These are phyloP conservation scores for Annulohypoxylon nitens DNA, from an alignment of 495 filamentous ascomycete species.

Conservation along the genomic window DNA sequence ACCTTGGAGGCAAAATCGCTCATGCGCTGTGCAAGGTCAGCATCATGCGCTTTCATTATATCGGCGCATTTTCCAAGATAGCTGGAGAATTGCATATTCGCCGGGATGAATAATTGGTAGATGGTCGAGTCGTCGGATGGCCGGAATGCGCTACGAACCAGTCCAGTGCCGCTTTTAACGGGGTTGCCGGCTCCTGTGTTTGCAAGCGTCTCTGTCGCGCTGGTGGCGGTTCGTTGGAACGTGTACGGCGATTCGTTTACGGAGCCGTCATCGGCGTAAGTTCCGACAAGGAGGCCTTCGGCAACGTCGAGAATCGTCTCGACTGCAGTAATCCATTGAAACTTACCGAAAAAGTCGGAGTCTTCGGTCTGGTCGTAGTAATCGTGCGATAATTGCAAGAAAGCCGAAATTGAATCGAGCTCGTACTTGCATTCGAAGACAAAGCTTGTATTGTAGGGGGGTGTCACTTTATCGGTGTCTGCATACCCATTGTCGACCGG, in stretches of 20 bases:
- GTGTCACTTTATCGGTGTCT: conserved; percentile 46
- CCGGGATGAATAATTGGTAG: conserved; percentile 71
- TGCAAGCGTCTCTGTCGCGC: conserved; percentile 70
- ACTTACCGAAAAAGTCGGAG: conserved; percentile 67
- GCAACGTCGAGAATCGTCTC: conserved; percentile 63
- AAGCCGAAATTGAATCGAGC: conserved; percentile 75
- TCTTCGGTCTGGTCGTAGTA: conserved; percentile 73
- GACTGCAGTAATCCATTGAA: conserved; percentile 66
- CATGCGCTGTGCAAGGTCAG: conserved; percentile 63
- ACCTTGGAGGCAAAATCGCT: conserved; percentile 59
- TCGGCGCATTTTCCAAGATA: conserved; percentile 62
- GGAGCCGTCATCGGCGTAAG: conserved; percentile 67
- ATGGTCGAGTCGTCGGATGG: conserved; percentile 72
- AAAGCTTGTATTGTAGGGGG: conserved; percentile 40
- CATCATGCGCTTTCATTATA: conserved; percentile 64
- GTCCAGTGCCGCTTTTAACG: conserved; percentile 66
- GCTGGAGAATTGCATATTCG: conserved; percentile 77
- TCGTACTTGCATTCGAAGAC: conserved; percentile 73
- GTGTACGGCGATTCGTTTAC: conserved; percentile 67
- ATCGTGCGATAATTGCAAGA: conserved; percentile 68
- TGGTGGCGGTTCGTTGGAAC: conserved; percentile 66
- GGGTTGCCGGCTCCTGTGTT: conserved; percentile 72
- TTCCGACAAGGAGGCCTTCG: conserved; percentile 66
- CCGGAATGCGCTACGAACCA: conserved; percentile 73
- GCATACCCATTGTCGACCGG: conserved; percentile 55